Evolutionary conservation across 1,139 yeast genomes (phyloP).

Genomic region (Candida labiduridarum): DNA sequence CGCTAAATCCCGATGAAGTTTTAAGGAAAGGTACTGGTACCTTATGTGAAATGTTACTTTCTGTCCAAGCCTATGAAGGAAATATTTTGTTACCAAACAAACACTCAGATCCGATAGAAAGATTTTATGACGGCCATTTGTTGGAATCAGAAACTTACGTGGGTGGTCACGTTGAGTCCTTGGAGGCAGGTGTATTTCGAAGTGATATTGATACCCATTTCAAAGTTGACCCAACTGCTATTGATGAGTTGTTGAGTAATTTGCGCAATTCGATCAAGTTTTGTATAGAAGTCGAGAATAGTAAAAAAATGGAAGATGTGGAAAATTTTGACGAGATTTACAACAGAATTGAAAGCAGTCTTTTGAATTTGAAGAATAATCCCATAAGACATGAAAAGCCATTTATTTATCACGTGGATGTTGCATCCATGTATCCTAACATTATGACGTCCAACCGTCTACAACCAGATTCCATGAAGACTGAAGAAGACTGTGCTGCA

Average conservation of each 20-base stretch:
- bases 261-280: conserved; percentile 78
- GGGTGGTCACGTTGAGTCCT: conserved; percentile 97
- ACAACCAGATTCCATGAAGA: conserved; percentile 97
- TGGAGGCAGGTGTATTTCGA: conserved; percentile 97
- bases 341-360: conserved; percentile 53
- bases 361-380: conserved; percentile 58
- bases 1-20: conserved; percentile 95
- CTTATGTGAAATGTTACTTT: conserved; percentile 93
- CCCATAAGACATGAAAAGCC: conserved; percentile 79
- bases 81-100: conserved; percentile 87
- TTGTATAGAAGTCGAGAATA: conserved; percentile 82
- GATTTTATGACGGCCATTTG: conserved; percentile 93
- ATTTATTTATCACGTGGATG: conserved; percentile 94
- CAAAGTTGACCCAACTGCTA: conserved; percentile 75
- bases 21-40: conserved; percentile 98
- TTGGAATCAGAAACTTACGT: conserved; percentile 96
- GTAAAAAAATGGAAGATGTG: conserved; percentile 71
- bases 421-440: conserved; percentile 99
- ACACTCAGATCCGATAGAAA: conserved; percentile 86
- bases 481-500: conserved; percentile 94
- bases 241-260: conserved; percentile 77
- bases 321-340: conserved; percentile 77
- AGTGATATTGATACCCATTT: conserved; percentile 82
- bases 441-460: conserved; percentile 97
- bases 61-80: conserved; percentile 91